Evolutionary conservation across 2,329 filamentous ascomycete genomes (phyloP).

Genomic region (Metarhizium album): DNA sequence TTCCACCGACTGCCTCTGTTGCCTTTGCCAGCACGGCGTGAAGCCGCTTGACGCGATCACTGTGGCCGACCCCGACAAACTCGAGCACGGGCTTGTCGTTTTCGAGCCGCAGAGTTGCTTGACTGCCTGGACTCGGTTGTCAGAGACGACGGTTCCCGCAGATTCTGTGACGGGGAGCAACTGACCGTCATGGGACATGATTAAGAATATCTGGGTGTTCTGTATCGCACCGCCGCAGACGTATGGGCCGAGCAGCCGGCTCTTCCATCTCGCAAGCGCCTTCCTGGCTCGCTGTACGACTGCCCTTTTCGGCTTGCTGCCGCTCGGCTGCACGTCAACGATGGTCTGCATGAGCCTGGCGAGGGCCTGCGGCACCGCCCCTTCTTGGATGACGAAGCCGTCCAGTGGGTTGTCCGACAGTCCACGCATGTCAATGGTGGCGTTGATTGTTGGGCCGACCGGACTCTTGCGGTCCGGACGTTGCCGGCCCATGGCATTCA

Average conservation of each 20-base stretch:
- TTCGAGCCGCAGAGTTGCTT: slow-evolving; percentile 47
- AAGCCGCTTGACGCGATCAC: slow-evolving; percentile 41
- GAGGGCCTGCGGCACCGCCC: slow-evolving; percentile 47
- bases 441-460: slow-evolving; percentile 51
- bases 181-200: slow-evolving; percentile 55
- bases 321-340: slow-evolving; percentile 31
- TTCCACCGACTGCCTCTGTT: slow-evolving; percentile 48
- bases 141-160: neutral
- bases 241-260: slow-evolving; percentile 49
- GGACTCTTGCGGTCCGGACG: slow-evolving; percentile 40
- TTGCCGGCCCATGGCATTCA: slow-evolving; percentile 42
- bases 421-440: slow-evolving; percentile 48
- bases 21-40: slow-evolving; percentile 41
- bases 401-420: slow-evolving; percentile 41
- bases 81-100: slow-evolving; percentile 49
- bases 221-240: slow-evolving; percentile 43
- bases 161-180: neutral
- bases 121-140: slow-evolving; percentile 30
- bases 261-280: slow-evolving; percentile 22
- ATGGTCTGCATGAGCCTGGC: slow-evolving; percentile 44
- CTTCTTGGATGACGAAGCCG: slow-evolving; percentile 55
- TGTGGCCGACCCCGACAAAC: slow-evolving; percentile 47
- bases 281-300: slow-evolving; percentile 6
- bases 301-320: slow-evolving; percentile 24
- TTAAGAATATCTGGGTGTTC: slow-evolving; percentile 51